Evolutionary conservation across 176 grass and related monocot genomes (phyloP), one percentile per base, ranked within the genome.

Genomic region (Oryza brachyantha): DNA sequence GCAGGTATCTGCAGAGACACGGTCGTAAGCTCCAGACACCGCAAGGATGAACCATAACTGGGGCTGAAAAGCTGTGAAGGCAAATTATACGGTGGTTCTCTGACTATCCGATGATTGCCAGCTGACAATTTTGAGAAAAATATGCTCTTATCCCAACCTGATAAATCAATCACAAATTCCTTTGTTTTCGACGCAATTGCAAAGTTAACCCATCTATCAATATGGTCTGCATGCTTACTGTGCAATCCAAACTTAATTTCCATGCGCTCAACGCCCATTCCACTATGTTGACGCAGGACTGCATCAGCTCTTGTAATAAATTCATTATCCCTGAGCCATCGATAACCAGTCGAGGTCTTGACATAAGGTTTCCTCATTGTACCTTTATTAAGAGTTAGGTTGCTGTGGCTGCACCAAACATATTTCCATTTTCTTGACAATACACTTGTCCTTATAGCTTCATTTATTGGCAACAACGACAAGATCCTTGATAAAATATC

Each of bases 361-460:
- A 25, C 54, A 57, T 36, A 35, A 25, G 1, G 21, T 38, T 25
- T 74, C 34, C 55, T 74, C 32, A 74, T 25, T 39, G 34, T 60
- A 60, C n/a, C n/a, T n/a, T n/a, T n/a, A n/a, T n/a, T n/a, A 37
- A 74, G 38, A 60, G 52, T 60, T 17, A 60, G 52, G 10, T 77
- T 48, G 24, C 40, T n/a, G 40, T 46, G 59, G 11, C 41, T 2
- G 7, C 25, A 6, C 75, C 75, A 77, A 12, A 64, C 40, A 22
- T 48, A 13, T 46, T 50, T 77, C 75, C 59, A 77, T 10, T 77
- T 42, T 26, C 26, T 64, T 65, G 75, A 77, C 32, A 77, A 35
- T 3, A 65, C 5, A 28, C 61, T 35, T 13, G 40, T 78, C 61
- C 61, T 65, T 25, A n/a, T n/a, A n/a, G n/a, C n/a, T n/a, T n/a